Evolutionary conservation across 192 early-diverging fungal species (phyloP), one percentile per base, ranked within the genome.

Genomic region (Backusella macrospora): DNA sequence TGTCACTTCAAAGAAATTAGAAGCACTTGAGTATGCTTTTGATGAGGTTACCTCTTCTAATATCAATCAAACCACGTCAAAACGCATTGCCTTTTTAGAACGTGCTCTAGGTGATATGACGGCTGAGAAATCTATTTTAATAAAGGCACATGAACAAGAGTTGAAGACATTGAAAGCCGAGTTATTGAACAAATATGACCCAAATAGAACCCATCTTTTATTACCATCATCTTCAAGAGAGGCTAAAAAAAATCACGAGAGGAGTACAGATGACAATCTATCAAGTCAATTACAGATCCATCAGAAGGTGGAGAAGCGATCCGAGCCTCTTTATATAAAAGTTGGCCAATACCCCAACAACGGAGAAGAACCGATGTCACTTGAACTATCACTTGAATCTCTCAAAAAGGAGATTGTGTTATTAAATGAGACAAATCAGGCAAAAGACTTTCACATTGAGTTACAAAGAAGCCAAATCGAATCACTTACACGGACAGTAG

Each of bases 341-440:
- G 21, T 13, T 59, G 52, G 52, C 26, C 52, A 59, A 59, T 59
- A 21, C 52, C 52, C 52, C 52, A 26, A 59, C 52, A 10, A 59
- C 52, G 52, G 52, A 59, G 26, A 59, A 26, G 21, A 26, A 59
- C 52, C 52, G 52, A 59, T 59, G 13, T 59, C 52, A 59, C 52
- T 59, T 59, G 52, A 59, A 59, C 0, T 23, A 59, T 59, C 52
- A 59, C 26, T 59, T 59, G 21, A 59, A 59, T 26, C 52, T 23
- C 52, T 59, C 21, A 59, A 59, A 59, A 59, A 59, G 52, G 52
- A 59, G 52, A 59, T 59, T 59, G 21, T 59, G 52, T 59, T 59
- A 26, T 13, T 59, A 59, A 59, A 26, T 59, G 52, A 59, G 52
- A 59, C 52, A 23, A 59, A 59, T 59, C 52, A 59, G 52, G 52